A percentile compares a stretch with the other conserved stretches of the same genome.
Evolutionary conservation across 2,329 filamentous ascomycete species (phyloP).

Genomic region (Aureobasidium namibiae): DNA sequence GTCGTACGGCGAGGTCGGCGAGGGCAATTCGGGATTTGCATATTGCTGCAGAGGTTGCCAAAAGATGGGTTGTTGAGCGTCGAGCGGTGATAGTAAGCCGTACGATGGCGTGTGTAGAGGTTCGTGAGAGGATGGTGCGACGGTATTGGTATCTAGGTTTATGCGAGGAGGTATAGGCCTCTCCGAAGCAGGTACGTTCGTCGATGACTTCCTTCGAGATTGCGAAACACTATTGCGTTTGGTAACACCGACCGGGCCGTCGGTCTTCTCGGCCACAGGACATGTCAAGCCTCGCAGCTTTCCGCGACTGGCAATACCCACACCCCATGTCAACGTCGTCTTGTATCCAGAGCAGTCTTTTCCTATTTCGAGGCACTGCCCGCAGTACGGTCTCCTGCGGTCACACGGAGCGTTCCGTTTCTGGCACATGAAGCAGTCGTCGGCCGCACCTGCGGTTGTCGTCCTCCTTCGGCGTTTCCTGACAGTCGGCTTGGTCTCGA

Average conservation of each 20-base stretch:
- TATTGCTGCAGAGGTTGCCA: conserved; percentile 2
- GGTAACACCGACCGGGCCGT: conserved; percentile 21
- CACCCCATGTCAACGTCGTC: conserved; percentile 92
- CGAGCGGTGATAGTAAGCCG: neutral
- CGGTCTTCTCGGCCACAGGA: conserved; percentile 45
- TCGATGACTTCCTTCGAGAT: conserved; percentile 21
- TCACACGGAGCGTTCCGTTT: conserved; percentile 82
- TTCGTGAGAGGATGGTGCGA: neutral
- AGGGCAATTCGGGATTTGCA: neutral
- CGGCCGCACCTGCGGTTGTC: conserved; percentile 76
- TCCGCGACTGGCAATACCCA: conserved; percentile 88
- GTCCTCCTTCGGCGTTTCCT: conserved; percentile 76
- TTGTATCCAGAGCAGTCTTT: conserved; percentile 95
- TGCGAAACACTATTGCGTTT: conserved; percentile 17
- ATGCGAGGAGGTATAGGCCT: neutral
- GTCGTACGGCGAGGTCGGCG: neutral
- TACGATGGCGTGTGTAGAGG: neutral
- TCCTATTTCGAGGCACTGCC: conserved; percentile 83
- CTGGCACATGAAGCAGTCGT: conserved; percentile 91
- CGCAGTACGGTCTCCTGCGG: conserved; percentile 85
- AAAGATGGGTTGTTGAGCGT: neutral
- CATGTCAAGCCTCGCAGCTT: conserved; percentile 86
- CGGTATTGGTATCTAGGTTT: neutral
- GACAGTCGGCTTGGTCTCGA: conserved; percentile 14
- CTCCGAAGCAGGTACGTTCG: conserved; percentile 7